Evolutionary conservation across 2,329 filamentous ascomycete genomes (phyloP).

Genomic region (Coniochaeta hoffmannii): DNA sequence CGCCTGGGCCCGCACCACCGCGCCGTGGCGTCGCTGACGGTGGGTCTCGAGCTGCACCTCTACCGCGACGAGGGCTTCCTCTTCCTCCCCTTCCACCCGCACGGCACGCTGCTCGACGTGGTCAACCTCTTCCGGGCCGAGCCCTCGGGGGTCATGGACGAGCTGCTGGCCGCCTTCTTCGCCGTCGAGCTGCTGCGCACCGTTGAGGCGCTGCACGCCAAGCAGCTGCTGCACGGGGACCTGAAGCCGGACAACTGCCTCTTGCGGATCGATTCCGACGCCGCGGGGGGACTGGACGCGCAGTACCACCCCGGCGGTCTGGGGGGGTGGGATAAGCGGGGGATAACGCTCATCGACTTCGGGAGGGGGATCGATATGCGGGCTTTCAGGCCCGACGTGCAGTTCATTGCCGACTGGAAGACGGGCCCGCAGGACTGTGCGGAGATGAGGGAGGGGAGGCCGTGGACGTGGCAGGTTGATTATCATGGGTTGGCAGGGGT

Average conservation of each 20-base stretch:
- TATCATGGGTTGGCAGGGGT: conserved; percentile 89
- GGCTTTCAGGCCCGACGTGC: conserved; percentile 66
- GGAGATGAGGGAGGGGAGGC: conserved; percentile 88
- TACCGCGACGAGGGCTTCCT: conserved; percentile 88
- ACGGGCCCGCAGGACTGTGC: conserved; percentile 80
- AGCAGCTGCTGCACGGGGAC: conserved; percentile 81
- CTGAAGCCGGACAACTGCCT: conserved; percentile 95
- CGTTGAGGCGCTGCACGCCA: conserved; percentile 75
- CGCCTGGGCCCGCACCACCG: conserved; percentile 67
- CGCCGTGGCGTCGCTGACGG: conserved; percentile 68
- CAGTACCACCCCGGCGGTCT: conserved; percentile 68
- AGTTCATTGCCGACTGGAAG: conserved; percentile 95
- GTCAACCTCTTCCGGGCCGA: conserved; percentile 80
- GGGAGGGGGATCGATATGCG: conserved; percentile 92
- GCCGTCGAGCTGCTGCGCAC: conserved; percentile 84
- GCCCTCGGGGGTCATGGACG: conserved; percentile 71
- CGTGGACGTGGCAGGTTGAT: conserved; percentile 97
- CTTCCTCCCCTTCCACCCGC: conserved; percentile 76
- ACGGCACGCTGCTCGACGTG: conserved; percentile 91
- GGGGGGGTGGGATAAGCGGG: conserved; percentile 72
- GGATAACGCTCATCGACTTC: conserved; percentile 87
- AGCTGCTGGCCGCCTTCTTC: conserved; percentile 91
- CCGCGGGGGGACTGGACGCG: conserved; percentile 36
- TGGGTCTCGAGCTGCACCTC: conserved; percentile 84
- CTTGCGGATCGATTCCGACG: conserved; percentile 60